Evolutionary conservation across 2,329 filamentous ascomycete genomes (phyloP).

Genomic region (Claviceps fusiformis): DNA sequence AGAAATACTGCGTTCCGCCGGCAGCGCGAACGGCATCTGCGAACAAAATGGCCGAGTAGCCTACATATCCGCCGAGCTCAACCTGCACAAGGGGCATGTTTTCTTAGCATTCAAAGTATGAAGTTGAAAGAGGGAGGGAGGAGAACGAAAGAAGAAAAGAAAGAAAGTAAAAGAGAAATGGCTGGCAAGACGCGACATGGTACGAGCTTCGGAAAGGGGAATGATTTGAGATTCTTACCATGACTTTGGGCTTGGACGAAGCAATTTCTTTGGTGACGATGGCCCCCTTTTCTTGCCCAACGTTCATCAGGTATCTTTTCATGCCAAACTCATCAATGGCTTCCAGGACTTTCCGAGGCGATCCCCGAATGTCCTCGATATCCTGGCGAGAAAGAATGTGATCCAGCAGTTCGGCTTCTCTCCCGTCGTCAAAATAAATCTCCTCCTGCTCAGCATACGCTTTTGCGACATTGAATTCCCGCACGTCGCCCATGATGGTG

Average conservation of each 20-base stretch:
- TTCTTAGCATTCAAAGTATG: background rate
- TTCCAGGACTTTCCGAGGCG: slow-evolving; percentile 48
- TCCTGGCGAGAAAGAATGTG: slow-evolving; percentile 51
- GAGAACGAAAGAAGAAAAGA: too few species aligned
- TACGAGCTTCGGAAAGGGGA: background rate
- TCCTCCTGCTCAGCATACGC: slow-evolving; percentile 29
- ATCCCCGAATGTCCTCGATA: slow-evolving; percentile 48
- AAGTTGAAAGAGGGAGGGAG: too few species aligned
- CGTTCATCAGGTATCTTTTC: slow-evolving; percentile 56
- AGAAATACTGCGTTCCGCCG: slow-evolving; percentile 54
- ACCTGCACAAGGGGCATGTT: slow-evolving; percentile 20
- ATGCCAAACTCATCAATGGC: slow-evolving; percentile 54
- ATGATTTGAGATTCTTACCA: slow-evolving; percentile 25
- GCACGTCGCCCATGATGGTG: background rate
- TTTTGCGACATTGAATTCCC: slow-evolving; percentile 22
- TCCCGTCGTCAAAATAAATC: slow-evolving; percentile 50
- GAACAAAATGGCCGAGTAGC: slow-evolving; percentile 70
- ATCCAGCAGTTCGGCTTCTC: slow-evolving; percentile 60
- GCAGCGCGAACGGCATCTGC: slow-evolving; percentile 48
- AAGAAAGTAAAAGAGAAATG: too few species aligned
- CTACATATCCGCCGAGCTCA: slow-evolving; percentile 69
- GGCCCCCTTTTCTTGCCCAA: slow-evolving; percentile 60
- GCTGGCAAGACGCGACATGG: background rate
- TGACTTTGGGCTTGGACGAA: slow-evolving; percentile 49
- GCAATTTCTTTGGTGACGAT: slow-evolving; percentile 57